Evolutionary conservation across 805 yeast genomes (phyloP).

Genomic region (Candida cerambycidarum): DNA sequence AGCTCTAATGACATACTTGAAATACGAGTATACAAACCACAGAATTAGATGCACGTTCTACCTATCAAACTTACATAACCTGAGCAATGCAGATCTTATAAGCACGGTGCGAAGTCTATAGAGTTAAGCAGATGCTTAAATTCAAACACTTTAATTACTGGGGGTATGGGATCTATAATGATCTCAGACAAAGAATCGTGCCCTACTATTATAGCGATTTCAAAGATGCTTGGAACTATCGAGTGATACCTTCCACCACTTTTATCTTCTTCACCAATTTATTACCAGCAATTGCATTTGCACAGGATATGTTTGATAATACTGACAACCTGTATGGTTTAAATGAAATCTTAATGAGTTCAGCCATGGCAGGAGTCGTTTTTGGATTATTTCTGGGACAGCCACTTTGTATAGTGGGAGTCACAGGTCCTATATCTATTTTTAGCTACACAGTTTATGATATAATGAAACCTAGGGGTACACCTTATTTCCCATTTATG

Average conservation of each 20-base stretch:
- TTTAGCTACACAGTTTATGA: conserved; percentile 89
- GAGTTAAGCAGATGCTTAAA: no score
- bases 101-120: no score
- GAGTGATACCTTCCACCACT: conserved; percentile 82
- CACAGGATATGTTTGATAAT: conserved; percentile 94
- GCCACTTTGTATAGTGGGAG: conserved; percentile 94
- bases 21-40: no score
- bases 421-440: conserved; percentile 92
- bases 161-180: conserved; percentile 55
- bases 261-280: conserved; percentile 87
- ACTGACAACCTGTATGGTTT: conserved; percentile 87
- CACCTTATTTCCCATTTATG: conserved; percentile 84
- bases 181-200: conserved; percentile 43
- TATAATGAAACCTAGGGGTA: conserved; percentile 54
- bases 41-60: no score
- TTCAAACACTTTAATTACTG: conserved; percentile 19
- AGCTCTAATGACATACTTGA: no score
- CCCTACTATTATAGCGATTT: conserved; percentile 80
- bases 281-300: conserved; percentile 92
- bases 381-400: conserved; percentile 88
- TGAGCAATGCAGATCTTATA: no score
- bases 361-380: conserved; percentile 85
- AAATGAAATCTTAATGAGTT: conserved; percentile 79
- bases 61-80: no score
- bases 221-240: conserved; percentile 77